Percentiles rank a stretch among this genome's conserved stretches.
These are phyloP conservation scores for Penicillium sp. DNA, from an alignment of 2,329 filamentous ascomycete species.

Conservation along the genomic window DNA sequence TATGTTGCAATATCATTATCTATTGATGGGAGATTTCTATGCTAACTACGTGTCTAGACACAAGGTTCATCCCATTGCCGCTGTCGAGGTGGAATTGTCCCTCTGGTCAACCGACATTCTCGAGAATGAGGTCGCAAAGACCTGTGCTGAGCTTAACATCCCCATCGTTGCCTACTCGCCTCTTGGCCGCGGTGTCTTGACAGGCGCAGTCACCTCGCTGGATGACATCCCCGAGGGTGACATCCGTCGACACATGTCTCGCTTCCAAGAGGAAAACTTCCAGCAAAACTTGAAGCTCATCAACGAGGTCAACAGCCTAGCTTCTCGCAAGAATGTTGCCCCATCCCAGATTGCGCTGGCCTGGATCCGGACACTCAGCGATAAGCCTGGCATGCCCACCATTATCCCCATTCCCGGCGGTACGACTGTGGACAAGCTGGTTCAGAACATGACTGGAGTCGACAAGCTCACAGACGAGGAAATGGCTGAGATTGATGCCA, in stretches of 20 bases:
- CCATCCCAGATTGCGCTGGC: conserved; percentile 57
- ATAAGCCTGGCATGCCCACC: conserved; percentile 51
- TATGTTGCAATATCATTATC: conserved; percentile 31
- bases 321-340: conserved; percentile 51
- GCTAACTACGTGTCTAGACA: conserved; percentile 48
- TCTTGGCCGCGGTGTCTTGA: conserved; percentile 63
- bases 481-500: conserved; percentile 58
- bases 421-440: conserved; percentile 45
- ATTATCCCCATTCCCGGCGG: conserved; percentile 48
- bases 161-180: conserved; percentile 66
- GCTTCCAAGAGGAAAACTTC: conserved; percentile 60
- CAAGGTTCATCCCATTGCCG: conserved; percentile 61
- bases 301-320: conserved; percentile 52
- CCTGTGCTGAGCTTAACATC: conserved; percentile 63
- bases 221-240: conserved; percentile 58
- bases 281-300: conserved; percentile 58
- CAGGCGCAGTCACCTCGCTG: conserved; percentile 54
- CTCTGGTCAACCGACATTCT: conserved; percentile 64
- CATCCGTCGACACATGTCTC: conserved; percentile 51
- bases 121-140: conserved; percentile 62
- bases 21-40: conserved; percentile 11
- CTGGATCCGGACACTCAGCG: conserved; percentile 55
- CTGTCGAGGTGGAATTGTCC: conserved; percentile 67
- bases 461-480: conserved; percentile 43
- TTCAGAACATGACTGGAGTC: conserved; percentile 42